These are phyloP conservation scores for Exophiala bonariae DNA, from an alignment of 2,329 filamentous ascomycete genomes.

Conservation along the genomic window DNA sequence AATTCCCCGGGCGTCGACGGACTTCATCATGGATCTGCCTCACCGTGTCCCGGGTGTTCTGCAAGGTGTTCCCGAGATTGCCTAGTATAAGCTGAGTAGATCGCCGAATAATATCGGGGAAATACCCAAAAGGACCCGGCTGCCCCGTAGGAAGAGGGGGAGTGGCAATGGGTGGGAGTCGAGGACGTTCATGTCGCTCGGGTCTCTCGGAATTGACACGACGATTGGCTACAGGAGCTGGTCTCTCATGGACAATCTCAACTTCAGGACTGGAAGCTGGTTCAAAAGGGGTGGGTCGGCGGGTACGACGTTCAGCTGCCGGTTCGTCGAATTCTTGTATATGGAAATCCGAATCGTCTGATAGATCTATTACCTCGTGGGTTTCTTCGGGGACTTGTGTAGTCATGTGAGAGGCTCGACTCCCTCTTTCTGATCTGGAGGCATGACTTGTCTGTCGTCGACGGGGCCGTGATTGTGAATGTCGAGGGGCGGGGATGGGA, in stretches of 20 bases:
- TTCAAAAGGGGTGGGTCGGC: neutral
- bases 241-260: conserved; percentile 42
- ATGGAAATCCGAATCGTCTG: conserved; percentile 42
- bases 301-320: no score
- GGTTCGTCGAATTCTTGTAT: conserved; percentile 9
- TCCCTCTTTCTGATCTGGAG: neutral
- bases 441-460: neutral
- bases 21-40: no score
- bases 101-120: conserved; percentile 16
- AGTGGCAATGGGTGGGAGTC: conserved; percentile 24
- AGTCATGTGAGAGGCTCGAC: conserved; percentile 15
- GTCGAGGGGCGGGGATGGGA: conserved; percentile 3
- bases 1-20: no score
- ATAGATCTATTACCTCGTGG: conserved; percentile 48
- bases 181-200: conserved; percentile 27
- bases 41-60: no score
- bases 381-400: conserved; percentile 7
- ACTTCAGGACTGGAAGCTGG: conserved; percentile 48
- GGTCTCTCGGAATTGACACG: neutral
- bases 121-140: conserved; percentile 16
- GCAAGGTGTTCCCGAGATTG: neutral
- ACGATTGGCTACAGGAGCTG: conserved; percentile 9
- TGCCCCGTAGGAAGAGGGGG: conserved; percentile 9
- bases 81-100: conserved; percentile 18
- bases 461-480: neutral